A percentile compares a stretch with the other conserved stretches of the same genome.
phyloP scores from a whole-genome alignment of 441 rosid species.

The Populus hybrid region DNA sequence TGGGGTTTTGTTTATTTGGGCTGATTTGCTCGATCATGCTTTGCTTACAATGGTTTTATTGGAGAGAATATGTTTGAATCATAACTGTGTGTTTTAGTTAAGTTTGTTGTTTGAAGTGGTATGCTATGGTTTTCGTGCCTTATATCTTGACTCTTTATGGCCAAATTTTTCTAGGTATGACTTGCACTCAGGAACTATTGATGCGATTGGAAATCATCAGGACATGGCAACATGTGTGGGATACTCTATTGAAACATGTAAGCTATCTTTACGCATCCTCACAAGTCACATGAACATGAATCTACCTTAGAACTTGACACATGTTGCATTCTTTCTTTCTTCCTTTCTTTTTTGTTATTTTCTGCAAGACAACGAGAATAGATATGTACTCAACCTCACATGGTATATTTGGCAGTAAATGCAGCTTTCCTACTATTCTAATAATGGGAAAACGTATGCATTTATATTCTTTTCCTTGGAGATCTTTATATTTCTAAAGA shows the following conservation, averaged over 20 bases:
- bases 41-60: not conserved
- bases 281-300: not conserved
- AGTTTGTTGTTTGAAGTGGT: not conserved
- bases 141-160: conserved; percentile 3
- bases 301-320: not conserved
- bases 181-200: conserved; percentile 45
- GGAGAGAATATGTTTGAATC: not conserved
- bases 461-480: too few species aligned
- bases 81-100: not conserved
- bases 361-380: not conserved
- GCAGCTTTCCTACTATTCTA: not conserved
- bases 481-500: not conserved
- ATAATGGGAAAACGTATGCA: not conserved
- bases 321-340: not conserved
- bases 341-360: not conserved
- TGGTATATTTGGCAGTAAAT: not conserved
- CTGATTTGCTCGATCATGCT: not conserved
- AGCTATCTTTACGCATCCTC: conserved; percentile 18
- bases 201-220: conserved; percentile 54
- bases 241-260: conserved; percentile 57
- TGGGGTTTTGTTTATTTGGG: not conserved
- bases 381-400: not conserved
- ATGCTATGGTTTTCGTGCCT: not conserved
- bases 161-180: conserved; percentile 48
- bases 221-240: conserved; percentile 63